Base-by-base conservation (phyloP, 1,284 basidiomycete species). In the Malassezia caprae region DNA sequence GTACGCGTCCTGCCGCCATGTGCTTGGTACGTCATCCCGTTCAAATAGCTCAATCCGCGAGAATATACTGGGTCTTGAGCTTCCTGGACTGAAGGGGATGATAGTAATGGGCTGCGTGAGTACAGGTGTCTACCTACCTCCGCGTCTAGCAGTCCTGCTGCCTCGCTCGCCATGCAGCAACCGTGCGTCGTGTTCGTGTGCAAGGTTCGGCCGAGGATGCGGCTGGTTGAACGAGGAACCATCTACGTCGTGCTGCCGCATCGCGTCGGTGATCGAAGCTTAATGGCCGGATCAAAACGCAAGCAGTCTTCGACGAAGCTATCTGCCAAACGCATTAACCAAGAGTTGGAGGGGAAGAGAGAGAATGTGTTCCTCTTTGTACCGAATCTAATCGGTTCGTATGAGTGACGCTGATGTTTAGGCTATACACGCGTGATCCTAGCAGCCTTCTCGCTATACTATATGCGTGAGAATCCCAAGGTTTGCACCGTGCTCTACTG, bases 351-450 rank as follows among this genome's bases (percentile, higher is more conserved):
- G 30, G 21, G 11, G 23, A 19, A 37, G 44, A 26, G 32, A 40
- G 69, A 71, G 51, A 71, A 73, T 43, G 67, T 73, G 26, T 73
- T 73, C 34, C 62, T 96, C 61, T 98, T 96, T 78, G 82, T 91
- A 21, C 91, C 93, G 51, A 98, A 98, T 77, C 80, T 98, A 71
- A 96, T 98, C 76, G 91, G 69, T 56, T 37, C 40, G 60, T 46
- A 34, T 11, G 17, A 17, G 17, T 10, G n/a, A 34, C 32, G 4
- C 4, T 34, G 19, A 46, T 11, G 11, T 10, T 6, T 72, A 90
- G 89, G 91, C 26, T 99, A 99, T 76, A 81, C 85, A 17, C 86
- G 94, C 47, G 81, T 99, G 66, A 80, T 98, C 62, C 82, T 96
- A 39, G 94, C 93, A 8, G 94, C 84, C 0, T 77, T 91, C 23